Base-by-base conservation (phyloP, 805 yeast genomes). In the Yamadazyma paraphyllophila region DNA sequence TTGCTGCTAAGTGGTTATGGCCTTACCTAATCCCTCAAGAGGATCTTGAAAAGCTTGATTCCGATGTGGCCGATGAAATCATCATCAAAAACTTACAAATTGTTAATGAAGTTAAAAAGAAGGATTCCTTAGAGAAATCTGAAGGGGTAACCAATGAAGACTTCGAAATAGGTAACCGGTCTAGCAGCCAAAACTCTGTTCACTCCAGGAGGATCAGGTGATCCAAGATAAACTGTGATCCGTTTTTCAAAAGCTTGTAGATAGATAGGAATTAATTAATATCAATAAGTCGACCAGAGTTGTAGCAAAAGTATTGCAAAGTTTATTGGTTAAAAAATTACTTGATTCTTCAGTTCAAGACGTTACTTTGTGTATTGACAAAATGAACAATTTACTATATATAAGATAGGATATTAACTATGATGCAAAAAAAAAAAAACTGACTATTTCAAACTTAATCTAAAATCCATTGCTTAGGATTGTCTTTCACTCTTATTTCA, bases 381-480 rank as follows among this genome's bases (percentile, higher is more conserved):
- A 31, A 39, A 36, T 36, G 10, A 43, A 29, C 41, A 36, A 36
- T 43, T 36, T 30, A 36, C 46, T 43, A 43, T 43, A 33, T 43
- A 43, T 43, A 43, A 37, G 41, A 34, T 34, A 39, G 27, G 14
- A 31, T 32, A 37, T 40, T 41, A 33, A 33, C 43, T 34, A 8
- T 32, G 39, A 36, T 37, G 41, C 46, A 36, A 43, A 43, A 36
- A 43, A 43, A 43, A 43, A 43, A 36, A 31, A 37, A 20, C 17
- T 41, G 15, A 9, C 24, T 20, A 6, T 13, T 27, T 9, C 10
- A 9, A 36, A 31, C 36, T 39, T 39, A 45, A 30, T 48, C 52
- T 52, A 89, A 71, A 39, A 89, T 76, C 95, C 96, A 88, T 50
- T 74, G 79, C 49, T 75, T 69, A 65, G 78, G 81, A 61, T 78